Conservation (phyloP, 768 basidiomycete genomes). For the Lactarius quietus region DNA sequence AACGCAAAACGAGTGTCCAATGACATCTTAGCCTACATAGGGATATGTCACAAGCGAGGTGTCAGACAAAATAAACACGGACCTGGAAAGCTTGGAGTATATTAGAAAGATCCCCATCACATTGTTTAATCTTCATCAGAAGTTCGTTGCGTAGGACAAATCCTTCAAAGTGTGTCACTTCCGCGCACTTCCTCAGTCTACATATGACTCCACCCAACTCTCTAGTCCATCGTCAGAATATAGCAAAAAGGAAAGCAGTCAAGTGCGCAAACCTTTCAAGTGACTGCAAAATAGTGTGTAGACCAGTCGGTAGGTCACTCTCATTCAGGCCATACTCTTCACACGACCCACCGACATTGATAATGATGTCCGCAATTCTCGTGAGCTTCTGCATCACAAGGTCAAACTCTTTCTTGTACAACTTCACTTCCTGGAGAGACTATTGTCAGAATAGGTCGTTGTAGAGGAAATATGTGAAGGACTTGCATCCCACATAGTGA, state of each 20-base stretch:
- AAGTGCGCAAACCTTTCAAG: not conserved
- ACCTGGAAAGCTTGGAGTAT: no score
- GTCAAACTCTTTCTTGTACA: not conserved
- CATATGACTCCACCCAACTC: not conserved
- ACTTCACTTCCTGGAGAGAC: not conserved
- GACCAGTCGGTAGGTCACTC: not conserved
- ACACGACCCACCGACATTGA: not conserved
- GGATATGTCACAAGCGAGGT: no score
- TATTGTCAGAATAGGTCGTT: not conserved
- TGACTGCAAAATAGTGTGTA: not conserved
- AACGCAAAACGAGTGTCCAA: no score
- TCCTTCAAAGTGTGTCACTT: not conserved
- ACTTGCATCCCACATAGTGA: not conserved
- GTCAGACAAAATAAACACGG: not conserved
- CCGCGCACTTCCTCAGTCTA: not conserved
- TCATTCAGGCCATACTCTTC: not conserved
- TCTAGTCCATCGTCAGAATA: not conserved
- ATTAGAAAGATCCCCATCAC: no score
- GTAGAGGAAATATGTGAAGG: not conserved
- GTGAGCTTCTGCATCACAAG: not conserved
- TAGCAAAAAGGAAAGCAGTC: not conserved
- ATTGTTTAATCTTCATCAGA: no score
- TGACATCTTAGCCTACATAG: no score
- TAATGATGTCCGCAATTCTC: not conserved
- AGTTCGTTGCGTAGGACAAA: not conserved